Evolutionary conservation across 805 yeast species (phyloP), one percentile per base, ranked within the genome.

Genomic region (Lipomyces anomalus): DNA sequence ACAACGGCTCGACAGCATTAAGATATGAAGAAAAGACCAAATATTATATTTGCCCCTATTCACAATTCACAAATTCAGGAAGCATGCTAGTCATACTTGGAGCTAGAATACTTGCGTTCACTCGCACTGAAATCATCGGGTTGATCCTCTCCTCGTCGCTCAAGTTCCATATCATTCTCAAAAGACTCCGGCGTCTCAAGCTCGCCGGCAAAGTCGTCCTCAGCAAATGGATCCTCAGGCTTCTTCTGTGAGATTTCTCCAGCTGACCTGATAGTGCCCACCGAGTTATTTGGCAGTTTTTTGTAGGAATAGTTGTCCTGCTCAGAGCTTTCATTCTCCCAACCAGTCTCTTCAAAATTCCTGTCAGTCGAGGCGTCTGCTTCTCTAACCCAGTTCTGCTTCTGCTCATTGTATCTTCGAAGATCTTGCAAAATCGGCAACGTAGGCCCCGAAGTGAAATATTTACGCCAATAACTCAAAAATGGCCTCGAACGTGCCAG

Each of bases 101-200:
- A 50, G 7, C 23, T 11, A 9, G 50, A 50, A 28, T 40, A 52
- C 36, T 38, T 44, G 20, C 22, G 24, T 22, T 53, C 57, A 22
- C 50, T 53, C 6, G 40, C 26, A 1, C 40, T 34, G 28, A 53
- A 53, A 30, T 49, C 57, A 20, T 53, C 55, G 18, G 55, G 55
- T 30, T 46, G 52, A 30, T 52, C 57, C 9, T 42, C 20, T 4
- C 57, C 57, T 20, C 23, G 21, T 11, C 57, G 30, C 40, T 53
- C 57, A 38, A 46, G 50, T 16, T 53, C 56, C 16, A 53, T 22
- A 29, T 46, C 35, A 20, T 29, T 17, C 24, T 52, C 57, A 47
- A 53, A 53, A 22, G 43, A 48, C n/a, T 40, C 53, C 36, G 43
- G 47, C 9, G 47, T 26, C 38, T 49, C 52, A 18, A 29, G 33